phyloP scores from a whole-genome alignment of 2,329 filamentous ascomycete species.

The Neonectria hederae region DNA sequence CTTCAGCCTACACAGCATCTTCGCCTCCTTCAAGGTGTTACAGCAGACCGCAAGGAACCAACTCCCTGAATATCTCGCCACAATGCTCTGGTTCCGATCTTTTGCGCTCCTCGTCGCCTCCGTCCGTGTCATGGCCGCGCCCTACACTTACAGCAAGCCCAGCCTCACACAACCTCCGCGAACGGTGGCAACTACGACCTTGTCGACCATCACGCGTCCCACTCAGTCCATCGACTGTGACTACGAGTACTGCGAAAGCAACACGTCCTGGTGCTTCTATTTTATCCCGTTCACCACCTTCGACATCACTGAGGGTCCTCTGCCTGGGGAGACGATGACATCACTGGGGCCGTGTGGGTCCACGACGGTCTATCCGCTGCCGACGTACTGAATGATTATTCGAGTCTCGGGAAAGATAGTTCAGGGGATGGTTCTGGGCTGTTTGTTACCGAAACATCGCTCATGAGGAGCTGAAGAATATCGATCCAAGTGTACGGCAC shows the following conservation, averaged over 20 bases:
- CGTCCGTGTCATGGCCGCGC: slow-evolving; percentile 14
- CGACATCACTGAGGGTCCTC: slow-evolving; percentile 44
- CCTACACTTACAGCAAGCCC: slow-evolving; percentile 8
- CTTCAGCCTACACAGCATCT: background rate
- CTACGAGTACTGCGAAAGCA: slow-evolving; percentile 49
- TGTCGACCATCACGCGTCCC: slow-evolving; percentile 20
- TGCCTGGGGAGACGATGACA: slow-evolving; percentile 50
- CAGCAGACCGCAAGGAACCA: background rate
- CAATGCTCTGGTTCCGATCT: background rate
- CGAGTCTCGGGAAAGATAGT: too few relatives aligned
- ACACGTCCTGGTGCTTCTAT: slow-evolving; percentile 51
- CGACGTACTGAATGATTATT: background rate
- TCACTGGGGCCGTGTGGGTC: slow-evolving; percentile 44
- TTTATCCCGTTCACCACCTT: slow-evolving; percentile 51
- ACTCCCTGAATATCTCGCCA: background rate
- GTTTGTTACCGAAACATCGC: background rate
- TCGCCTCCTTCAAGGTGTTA: background rate
- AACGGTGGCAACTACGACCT: background rate
- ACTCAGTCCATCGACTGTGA: slow-evolving; percentile 44
- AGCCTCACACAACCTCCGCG: background rate
- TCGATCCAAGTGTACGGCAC: background rate
- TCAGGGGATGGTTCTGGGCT: background rate
- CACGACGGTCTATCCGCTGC: slow-evolving; percentile 10
- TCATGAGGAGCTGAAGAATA: background rate
- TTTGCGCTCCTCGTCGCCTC: slow-evolving; percentile 22